Evolutionary conservation across 257 asterid species (phyloP).

Genomic region (Capsicum pubescens): DNA sequence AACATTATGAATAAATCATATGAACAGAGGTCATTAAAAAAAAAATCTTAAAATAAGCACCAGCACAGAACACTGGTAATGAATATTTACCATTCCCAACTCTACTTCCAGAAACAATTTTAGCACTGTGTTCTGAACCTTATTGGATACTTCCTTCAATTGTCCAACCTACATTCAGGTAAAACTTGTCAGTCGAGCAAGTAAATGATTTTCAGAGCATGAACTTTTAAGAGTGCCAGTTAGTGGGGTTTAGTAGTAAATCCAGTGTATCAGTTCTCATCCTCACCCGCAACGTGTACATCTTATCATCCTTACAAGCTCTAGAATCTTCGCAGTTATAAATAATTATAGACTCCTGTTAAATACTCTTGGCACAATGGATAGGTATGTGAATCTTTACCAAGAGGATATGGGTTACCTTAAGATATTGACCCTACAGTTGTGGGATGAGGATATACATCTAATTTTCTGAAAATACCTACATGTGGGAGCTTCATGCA

Average conservation of each 20-base stretch:
- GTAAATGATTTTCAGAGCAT: background rate
- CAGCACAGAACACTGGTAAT: slow-evolving; percentile 24
- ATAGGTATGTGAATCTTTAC: background rate
- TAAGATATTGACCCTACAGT: background rate
- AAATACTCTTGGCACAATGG: background rate
- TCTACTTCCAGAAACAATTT: slow-evolving; percentile 86
- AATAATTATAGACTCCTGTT: background rate
- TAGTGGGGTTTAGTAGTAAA: background rate
- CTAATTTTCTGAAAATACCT: background rate
- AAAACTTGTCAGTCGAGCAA: background rate
- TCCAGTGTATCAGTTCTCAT: background rate
- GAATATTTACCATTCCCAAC: slow-evolving; percentile 63
- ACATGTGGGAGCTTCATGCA: background rate
- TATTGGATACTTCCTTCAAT: slow-evolving; percentile 79
- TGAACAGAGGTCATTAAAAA: background rate
- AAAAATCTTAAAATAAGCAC: background rate
- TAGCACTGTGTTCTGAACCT: slow-evolving; percentile 75
- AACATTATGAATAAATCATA: slow-evolving; percentile 30
- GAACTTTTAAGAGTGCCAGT: background rate
- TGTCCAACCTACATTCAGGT: slow-evolving; percentile 75
- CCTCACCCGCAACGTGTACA: background rate
- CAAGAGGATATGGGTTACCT: background rate
- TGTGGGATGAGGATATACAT: slow-evolving; percentile 12
- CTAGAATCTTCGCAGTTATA: background rate
- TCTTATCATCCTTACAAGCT: background rate